Conservation (phyloP, 768 basidiomycete genomes). For the Suillus ampliporus region DNA sequence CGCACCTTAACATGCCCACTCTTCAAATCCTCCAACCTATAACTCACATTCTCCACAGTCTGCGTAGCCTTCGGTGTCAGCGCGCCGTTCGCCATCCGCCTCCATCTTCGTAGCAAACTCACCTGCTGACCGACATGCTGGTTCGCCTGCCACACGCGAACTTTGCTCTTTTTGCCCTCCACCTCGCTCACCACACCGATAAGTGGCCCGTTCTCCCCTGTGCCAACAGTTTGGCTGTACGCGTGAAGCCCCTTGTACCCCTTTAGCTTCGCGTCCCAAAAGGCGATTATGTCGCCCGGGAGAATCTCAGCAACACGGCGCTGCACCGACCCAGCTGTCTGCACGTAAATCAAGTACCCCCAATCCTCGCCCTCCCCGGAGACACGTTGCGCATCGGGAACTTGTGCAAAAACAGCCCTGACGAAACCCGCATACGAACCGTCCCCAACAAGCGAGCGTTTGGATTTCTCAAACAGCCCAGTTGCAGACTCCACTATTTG, state of each 20-base stretch:
- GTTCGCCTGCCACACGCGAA: slow-evolving; percentile 86
- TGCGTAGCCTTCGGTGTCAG: slow-evolving; percentile 43
- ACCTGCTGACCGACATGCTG: slow-evolving; percentile 86
- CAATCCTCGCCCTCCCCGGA: slow-evolving; percentile 46
- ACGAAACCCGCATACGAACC: slow-evolving; percentile 86
- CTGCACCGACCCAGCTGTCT: slow-evolving; percentile 69
- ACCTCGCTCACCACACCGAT: slow-evolving; percentile 82
- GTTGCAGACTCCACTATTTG: slow-evolving; percentile 75
- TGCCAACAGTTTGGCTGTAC: slow-evolving; percentile 67
- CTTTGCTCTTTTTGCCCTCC: slow-evolving; percentile 87
- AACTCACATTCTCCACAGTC: slow-evolving; percentile 81
- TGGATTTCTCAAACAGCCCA: slow-evolving; percentile 73
- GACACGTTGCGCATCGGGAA: slow-evolving; percentile 60
- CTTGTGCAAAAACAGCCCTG: slow-evolving; percentile 63
- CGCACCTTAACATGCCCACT: slow-evolving; percentile 80
- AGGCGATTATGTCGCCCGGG: slow-evolving; percentile 83
- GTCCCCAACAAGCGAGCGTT: slow-evolving; percentile 79
- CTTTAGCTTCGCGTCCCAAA: slow-evolving; percentile 81
- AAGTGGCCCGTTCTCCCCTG: slow-evolving; percentile 54
- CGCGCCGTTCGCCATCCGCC: slow-evolving; percentile 37
- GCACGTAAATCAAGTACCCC: slow-evolving; percentile 79
- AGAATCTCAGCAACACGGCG: slow-evolving; percentile 79
- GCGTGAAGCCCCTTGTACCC: slow-evolving; percentile 77
- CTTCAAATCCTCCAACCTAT: slow-evolving; percentile 89
- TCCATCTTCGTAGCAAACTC: slow-evolving; percentile 37